Percentiles rank a stretch among this genome's conserved stretches.
Conservation (phyloP, 768 basidiomycete genomes). For the Mycena leptocephala region DNA sequence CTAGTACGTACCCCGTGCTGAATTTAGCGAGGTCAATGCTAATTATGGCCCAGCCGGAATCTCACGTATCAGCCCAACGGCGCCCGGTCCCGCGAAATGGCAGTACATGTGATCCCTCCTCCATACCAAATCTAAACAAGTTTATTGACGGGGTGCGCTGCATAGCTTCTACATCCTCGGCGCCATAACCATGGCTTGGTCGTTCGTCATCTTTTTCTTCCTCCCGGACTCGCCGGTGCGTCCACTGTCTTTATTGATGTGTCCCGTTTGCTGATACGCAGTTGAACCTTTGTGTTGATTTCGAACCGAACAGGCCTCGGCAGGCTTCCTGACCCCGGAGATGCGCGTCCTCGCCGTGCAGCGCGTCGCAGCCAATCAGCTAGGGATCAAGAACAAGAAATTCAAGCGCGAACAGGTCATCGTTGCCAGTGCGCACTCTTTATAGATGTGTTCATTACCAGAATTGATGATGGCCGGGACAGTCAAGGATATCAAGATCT, state of each 20-base stretch:
- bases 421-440: constrained; percentile 19
- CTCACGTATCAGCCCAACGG: constrained; percentile 28
- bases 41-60: constrained; percentile 31
- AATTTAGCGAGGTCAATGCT: neutral
- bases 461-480: neutral
- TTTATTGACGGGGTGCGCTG: neutral
- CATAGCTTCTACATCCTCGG: constrained; percentile 39
- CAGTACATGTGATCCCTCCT: constrained; percentile 31
- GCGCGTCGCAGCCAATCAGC: constrained; percentile 42
- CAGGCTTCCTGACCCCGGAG: constrained; percentile 30
- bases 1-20: constrained; percentile 9
- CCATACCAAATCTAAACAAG: neutral
- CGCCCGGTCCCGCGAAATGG: constrained; percentile 31
- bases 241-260: neutral
- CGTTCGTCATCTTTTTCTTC: constrained; percentile 32
- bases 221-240: constrained; percentile 38
- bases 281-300: neutral
- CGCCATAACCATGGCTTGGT: constrained; percentile 32
- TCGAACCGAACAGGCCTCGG: constrained; percentile 16
- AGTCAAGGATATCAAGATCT: constrained; percentile 38
- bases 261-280: too few species aligned
- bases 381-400: constrained; percentile 43
- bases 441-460: neutral
- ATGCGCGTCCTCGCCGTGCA: constrained; percentile 37
- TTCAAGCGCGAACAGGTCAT: constrained; percentile 39